These are phyloP conservation scores for Pythium phragmitis DNA, from an alignment of 352 stramenopile species.

Conservation along the genomic window DNA sequence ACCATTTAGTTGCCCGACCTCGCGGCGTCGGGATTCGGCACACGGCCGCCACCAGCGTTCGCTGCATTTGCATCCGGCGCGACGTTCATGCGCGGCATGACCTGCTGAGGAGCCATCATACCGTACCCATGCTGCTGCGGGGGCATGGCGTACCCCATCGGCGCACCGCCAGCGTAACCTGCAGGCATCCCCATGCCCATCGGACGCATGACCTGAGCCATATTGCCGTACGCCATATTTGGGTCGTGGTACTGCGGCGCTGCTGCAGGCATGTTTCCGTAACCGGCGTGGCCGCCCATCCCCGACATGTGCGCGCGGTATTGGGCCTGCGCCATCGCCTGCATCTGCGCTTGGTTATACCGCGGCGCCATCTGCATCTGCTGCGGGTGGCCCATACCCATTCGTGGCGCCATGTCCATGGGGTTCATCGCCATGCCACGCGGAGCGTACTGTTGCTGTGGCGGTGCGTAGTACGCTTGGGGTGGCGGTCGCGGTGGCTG, in stretches of 20 bases:
- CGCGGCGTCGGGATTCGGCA: constrained; percentile 1
- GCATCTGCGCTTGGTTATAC: constrained; percentile 35
- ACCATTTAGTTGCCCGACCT: constrained; percentile 5
- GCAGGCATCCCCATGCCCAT: constrained; percentile 24
- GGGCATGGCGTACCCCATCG: constrained; percentile 39
- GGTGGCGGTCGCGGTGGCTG: constrained; percentile 48
- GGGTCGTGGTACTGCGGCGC: constrained; percentile 20
- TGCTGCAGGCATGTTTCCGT: constrained; percentile 13
- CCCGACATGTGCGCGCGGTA: constrained; percentile 65
- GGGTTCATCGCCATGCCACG: constrained; percentile 37
- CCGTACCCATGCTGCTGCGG: constrained; percentile 13
- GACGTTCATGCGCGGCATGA: constrained; percentile 31
- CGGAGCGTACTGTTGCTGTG: constrained; percentile 33
- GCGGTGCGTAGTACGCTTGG: constrained; percentile 26
- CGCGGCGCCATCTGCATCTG: constrained; percentile 35
- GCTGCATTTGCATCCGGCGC: constrained; percentile 7
- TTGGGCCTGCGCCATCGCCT: constrained; percentile 46
- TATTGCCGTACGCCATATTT: constrained; percentile 23
- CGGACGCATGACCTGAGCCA: constrained; percentile 19
- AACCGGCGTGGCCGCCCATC: constrained; percentile 38
- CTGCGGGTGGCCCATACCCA: constrained; percentile 33
- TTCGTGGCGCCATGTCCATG: constrained; percentile 25
- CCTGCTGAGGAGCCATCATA: constrained; percentile 45
- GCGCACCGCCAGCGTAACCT: constrained; percentile 37
- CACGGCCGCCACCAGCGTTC: background rate